These are phyloP conservation scores for Globisporangium barbulae DNA, from an alignment of 352 stramenopile species.

Conservation along the genomic window DNA sequence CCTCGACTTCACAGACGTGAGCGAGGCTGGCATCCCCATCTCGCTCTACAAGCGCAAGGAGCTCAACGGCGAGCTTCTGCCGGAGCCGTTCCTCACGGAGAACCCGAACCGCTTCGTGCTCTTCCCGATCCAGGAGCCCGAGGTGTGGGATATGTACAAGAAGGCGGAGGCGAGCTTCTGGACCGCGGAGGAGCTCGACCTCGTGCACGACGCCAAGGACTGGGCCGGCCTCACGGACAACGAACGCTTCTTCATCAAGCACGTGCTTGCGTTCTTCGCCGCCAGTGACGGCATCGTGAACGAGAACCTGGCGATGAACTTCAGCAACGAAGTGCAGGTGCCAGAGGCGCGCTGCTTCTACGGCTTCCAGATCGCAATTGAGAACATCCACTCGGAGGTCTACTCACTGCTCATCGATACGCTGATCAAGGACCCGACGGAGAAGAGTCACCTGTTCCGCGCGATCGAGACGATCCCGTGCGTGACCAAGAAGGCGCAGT, in stretches of 20 bases:
- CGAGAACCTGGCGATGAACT: conserved; percentile 99
- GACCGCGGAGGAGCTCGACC: conserved; percentile 98
- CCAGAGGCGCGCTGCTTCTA: conserved; percentile 99
- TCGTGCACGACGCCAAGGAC: conserved; percentile 95
- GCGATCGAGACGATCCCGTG: conserved; percentile 98
- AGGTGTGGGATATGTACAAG: conserved; percentile 99
- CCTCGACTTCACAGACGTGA: conserved; percentile 25
- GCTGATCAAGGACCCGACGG: conserved; percentile 94
- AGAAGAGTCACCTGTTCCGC: conserved; percentile 95
- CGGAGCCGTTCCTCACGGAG: conserved; percentile 93
- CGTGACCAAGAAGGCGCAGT: conserved; percentile 96
- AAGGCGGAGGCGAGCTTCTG: conserved; percentile 99
- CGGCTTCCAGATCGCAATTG: conserved; percentile 99
- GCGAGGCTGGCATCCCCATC: conserved; percentile 33
- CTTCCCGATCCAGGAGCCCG: conserved; percentile 97
- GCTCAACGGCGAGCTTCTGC: conserved; percentile 73
- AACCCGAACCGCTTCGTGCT: conserved; percentile 97
- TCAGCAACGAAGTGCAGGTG: conserved; percentile 96
- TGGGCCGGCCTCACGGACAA: conserved; percentile 93
- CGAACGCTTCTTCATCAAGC: conserved; percentile 97
- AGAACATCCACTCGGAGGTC: conserved; percentile 99
- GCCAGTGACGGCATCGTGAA: conserved; percentile 99
- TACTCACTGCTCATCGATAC: conserved; percentile 99
- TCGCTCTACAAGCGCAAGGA: conserved; percentile 88
- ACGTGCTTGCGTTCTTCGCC: conserved; percentile 99